Evolutionary conservation across 106 monocot genomes (phyloP).

Genomic region (Allium fistulosum): DNA sequence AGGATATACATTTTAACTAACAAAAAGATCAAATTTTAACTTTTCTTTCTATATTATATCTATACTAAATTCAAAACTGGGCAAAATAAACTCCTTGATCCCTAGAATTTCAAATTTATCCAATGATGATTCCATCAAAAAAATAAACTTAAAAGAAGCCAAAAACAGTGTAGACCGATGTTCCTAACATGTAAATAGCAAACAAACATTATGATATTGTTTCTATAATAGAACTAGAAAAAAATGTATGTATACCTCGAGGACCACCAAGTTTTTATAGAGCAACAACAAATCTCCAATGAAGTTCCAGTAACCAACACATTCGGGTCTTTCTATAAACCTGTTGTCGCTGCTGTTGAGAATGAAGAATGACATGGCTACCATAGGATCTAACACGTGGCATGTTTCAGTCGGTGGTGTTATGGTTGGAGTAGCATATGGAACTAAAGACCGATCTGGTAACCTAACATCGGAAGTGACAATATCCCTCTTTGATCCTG

Average conservation of each 20-base stretch:
- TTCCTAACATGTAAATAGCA: too few relatives aligned
- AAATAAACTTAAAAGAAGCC: too few relatives aligned
- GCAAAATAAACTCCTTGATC: too few relatives aligned
- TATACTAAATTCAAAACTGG: too few relatives aligned
- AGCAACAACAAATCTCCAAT: slow-evolving; percentile 64
- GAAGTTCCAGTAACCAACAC: slow-evolving; percentile 98
- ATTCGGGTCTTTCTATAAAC: slow-evolving; percentile 60
- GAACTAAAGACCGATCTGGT: slow-evolving; percentile 40
- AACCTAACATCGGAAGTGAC: slow-evolving; percentile 1
- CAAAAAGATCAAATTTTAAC: too few relatives aligned
- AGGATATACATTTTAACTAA: too few relatives aligned
- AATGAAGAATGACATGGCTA: slow-evolving; percentile 7
- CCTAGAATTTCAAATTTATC: too few relatives aligned
- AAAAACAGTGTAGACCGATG: too few relatives aligned
- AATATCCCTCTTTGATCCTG: slow-evolving; percentile 36
- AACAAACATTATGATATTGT: too few relatives aligned
- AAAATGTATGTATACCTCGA: slow-evolving; percentile 35
- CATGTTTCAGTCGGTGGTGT: slow-evolving; percentile 4
- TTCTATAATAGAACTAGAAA: too few relatives aligned
- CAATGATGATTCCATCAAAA: too few relatives aligned
- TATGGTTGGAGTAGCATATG: slow-evolving; percentile 1
- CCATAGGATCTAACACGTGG: slow-evolving; percentile 4
- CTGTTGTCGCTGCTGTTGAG: slow-evolving; percentile 18
- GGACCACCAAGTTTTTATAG: slow-evolving; percentile 83
- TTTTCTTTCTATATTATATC: too few relatives aligned